Conservation (phyloP, 1,284 basidiomycete species). For the Naganishia sp. region DNA sequence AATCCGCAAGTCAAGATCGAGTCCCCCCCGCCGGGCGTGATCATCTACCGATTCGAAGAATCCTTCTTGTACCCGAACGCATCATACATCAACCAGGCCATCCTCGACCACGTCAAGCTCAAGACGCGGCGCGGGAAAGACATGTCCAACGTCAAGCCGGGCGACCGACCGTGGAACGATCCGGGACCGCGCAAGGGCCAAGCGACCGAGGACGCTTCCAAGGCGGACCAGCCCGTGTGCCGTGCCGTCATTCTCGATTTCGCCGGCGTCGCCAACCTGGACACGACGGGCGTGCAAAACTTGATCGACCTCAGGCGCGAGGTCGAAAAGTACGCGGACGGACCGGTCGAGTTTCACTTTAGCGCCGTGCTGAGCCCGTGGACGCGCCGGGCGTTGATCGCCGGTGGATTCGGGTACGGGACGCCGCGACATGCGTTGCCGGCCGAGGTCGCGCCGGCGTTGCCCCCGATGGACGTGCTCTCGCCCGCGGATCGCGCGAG, state of each 20-base stretch:
- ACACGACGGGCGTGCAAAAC: slow-evolving; percentile 81
- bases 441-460: slow-evolving; percentile 32
- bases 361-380: slow-evolving; percentile 78
- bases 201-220: slow-evolving; percentile 58
- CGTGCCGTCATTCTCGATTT: slow-evolving; percentile 91
- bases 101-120: slow-evolving; percentile 79
- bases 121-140: slow-evolving; percentile 76
- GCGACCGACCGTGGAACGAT: slow-evolving; percentile 94
- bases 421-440: slow-evolving; percentile 24
- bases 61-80: slow-evolving; percentile 93
- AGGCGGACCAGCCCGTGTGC: slow-evolving; percentile 67
- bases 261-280: slow-evolving; percentile 65
- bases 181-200: slow-evolving; percentile 66
- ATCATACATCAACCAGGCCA: slow-evolving; percentile 70
- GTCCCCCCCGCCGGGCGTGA: slow-evolving; percentile 78
- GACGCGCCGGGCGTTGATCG: slow-evolving; percentile 85
- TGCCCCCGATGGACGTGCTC: slow-evolving; percentile 33
- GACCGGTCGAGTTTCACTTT: slow-evolving; percentile 70
- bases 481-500: slow-evolving; percentile 36
- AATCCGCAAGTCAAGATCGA: slow-evolving; percentile 73
- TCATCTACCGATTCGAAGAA: slow-evolving; percentile 93
- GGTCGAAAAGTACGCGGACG: slow-evolving; percentile 83
- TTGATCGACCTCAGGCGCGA: slow-evolving; percentile 84
- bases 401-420: slow-evolving; percentile 75
- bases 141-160: slow-evolving; percentile 61